Evolutionary conservation across 1,139 yeast species (phyloP).

Genomic region (Pichia sp.): DNA sequence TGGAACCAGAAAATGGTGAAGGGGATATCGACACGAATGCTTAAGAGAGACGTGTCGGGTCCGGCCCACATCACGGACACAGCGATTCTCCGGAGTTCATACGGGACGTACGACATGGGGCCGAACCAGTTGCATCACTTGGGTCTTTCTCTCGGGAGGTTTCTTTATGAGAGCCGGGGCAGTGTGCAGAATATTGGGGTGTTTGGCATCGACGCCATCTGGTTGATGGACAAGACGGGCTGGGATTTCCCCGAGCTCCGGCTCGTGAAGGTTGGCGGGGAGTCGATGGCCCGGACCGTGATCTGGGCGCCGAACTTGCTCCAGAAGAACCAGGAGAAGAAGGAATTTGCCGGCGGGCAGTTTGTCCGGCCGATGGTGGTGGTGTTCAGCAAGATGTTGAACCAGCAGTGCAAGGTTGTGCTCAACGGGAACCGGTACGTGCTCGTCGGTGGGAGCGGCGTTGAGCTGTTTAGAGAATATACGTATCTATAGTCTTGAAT

Average conservation of each 20-base stretch:
- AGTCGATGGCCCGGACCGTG: conserved; percentile 6
- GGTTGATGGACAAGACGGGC: conserved; percentile 5
- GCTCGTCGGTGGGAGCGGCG: conserved; percentile 8
- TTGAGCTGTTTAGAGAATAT: conserved; percentile 5
- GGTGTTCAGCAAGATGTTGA: conserved; percentile 8
- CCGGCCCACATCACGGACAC: background rate
- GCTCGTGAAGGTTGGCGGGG: conserved; percentile 7
- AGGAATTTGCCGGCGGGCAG: conserved; percentile 1
- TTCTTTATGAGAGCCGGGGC: background rate
- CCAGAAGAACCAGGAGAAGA: background rate
- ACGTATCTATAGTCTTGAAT: conserved; percentile 1
- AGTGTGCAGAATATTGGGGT: conserved; percentile 11
- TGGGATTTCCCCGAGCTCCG: background rate
- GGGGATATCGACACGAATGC: background rate
- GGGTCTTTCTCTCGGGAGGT: background rate
- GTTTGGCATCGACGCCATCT: conserved; percentile 10
- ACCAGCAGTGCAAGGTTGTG: conserved; percentile 7
- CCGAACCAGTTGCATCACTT: background rate
- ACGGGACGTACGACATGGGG: background rate
- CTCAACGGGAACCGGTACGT: background rate
- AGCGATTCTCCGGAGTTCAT: background rate
- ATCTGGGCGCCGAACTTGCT: conserved; percentile 3
- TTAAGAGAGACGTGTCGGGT: background rate
- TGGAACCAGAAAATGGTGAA: conserved; percentile 6
- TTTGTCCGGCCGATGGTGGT: conserved; percentile 7